These are phyloP conservation scores for Coemansia sp. DNA, from an alignment of 192 early-diverging fungal species.

Conservation along the genomic window DNA sequence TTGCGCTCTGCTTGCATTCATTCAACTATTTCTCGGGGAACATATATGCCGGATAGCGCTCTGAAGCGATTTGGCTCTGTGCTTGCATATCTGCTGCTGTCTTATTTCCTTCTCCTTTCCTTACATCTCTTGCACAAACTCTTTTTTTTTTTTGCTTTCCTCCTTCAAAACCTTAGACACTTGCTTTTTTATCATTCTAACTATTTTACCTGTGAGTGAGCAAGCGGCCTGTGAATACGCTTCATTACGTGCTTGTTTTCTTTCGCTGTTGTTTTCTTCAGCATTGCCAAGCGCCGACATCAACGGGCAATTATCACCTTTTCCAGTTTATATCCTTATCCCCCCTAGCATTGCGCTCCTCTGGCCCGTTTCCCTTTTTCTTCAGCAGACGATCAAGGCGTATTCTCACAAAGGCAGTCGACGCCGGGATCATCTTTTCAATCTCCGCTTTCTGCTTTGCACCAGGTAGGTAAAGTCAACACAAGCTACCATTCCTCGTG, in stretches of 20 bases:
- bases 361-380: background rate
- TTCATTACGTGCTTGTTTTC: background rate
- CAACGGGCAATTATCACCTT: background rate
- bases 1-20: background rate
- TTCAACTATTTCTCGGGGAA: background rate
- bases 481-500: background rate
- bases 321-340: background rate
- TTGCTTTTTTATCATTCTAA: background rate
- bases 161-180: background rate
- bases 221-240: background rate
- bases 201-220: background rate
- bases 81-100: constrained; percentile 1
- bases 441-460: constrained; percentile 13
- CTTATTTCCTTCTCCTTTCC: background rate
- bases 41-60: background rate
- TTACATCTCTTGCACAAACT: constrained; percentile 2
- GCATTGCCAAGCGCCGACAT: background rate
- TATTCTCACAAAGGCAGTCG: background rate
- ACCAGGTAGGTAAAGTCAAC: constrained; percentile 8
- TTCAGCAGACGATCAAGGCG: background rate
- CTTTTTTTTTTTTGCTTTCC: background rate
- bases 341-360: background rate
- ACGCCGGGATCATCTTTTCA: background rate
- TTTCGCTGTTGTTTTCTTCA: background rate
- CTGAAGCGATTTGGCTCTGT: constrained; percentile 4